Evolutionary conservation across 495 filamentous ascomycete species (phyloP), one percentile per base, ranked within the genome.

Genomic region (Penicillium psychrofluorescens): DNA sequence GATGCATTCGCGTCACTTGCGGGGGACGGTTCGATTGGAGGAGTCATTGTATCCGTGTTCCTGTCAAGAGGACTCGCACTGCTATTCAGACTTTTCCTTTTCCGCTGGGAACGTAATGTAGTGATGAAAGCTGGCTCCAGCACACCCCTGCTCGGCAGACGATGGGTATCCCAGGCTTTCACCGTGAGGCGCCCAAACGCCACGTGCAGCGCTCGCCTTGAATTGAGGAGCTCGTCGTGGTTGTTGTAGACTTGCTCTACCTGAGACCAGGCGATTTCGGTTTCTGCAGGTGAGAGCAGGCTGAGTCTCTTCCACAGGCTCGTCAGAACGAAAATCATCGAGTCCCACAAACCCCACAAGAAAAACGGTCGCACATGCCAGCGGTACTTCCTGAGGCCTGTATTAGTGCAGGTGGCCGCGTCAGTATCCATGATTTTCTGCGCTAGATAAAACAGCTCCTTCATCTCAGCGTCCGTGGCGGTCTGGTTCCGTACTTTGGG

Each of bases 381-480:
- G 29, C 38, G 42, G 27, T 37, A 50, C 33, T 22, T 34, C 31
- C 22, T 30, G 11, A 16, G 16, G 16, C 16, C 16, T 16, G 16
- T 16, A 16, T 16, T 16, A 16, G 16, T 16, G 16, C 16, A 16
- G 16, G 16, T 16, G 4, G 16, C 16, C 16, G 16, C 16, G 16
- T 16, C 16, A 16, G 49, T 61, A 29, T 58, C 54, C 8, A 61
- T 29, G 2, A 48, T 48, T 13, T 49, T 61, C 38, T 43, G 39
- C 8, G 58, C 58, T 15, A 61, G 45, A 12, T 44, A 15, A 38
- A 46, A 48, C 1, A 56, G 8, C 1, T 46, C 44, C 28, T 42
- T 49, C 29, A 48, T 31, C 14, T 55, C 35, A 1, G 7, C 11
- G 4, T 50, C 43, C 0, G 42, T 46, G 8, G 38, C 42, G 14